Base-by-base conservation (phyloP, 169 alveolate genomes). In the Besnoitia besnoiti region DNA sequence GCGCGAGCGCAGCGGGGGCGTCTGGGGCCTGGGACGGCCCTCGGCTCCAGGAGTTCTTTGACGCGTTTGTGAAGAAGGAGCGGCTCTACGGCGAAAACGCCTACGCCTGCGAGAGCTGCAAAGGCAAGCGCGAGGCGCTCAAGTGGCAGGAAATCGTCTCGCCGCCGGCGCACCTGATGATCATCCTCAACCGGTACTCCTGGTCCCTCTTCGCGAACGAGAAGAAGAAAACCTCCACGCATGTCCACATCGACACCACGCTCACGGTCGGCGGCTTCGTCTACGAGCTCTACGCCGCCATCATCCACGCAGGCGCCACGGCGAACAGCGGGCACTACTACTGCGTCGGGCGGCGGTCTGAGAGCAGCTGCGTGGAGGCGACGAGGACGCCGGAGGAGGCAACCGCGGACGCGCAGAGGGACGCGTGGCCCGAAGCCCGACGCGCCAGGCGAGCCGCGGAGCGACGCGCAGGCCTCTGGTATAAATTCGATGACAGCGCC, bases 121-220 rank as follows among this genome's bases (percentile, higher is more conserved):
- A 94, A 85, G 92, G 89, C 55, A 95, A 95, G 82, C 93, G 96
- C 75, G 92, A 90, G 76, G 98, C 98, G 10, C 91, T 85, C 46
- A 96, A 94, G 90, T 96, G 98, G 97, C 94, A 93, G 88, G 97
- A 94, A 33, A 96, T 96, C 0, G 93, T 94, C 16, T 95, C 97
- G 12, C 98, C 98, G 40, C 98, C 98, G 0, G 93, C 97, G 44
- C 98, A 96, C 91, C 94, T 96, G 61, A 94, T 96, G n/a, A 75
- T 96, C 46, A 91, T 95, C 10, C 84, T 96, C 14, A 96, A 95
- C 75, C 93, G 98, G 85, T 95, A 94, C 14, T 33, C 62, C 37
- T 95, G 97, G 97, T 24, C n/a, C 33, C 12, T 8, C 7, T 42
- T 30, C 19, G 7, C 39, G 10, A 91, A 85, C 44, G 91, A 77